Conservation (phyloP, 2,329 filamentous ascomycete genomes). For the Penicillium palitans region DNA sequence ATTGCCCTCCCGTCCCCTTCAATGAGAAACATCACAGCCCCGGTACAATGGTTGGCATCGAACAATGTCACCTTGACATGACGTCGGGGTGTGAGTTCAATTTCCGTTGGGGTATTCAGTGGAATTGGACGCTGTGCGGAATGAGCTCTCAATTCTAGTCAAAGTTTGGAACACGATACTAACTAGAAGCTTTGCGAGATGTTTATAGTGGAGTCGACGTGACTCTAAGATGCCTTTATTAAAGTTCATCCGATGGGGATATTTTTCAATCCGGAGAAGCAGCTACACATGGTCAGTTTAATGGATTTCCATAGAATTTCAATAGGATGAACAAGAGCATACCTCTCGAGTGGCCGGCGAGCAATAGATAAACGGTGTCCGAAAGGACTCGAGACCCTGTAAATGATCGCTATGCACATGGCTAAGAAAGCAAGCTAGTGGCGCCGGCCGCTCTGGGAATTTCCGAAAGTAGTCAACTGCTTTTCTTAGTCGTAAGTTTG, state of each 20-base stretch:
- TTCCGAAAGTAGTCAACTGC: constrained; percentile 79
- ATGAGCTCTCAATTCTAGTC: constrained; percentile 1
- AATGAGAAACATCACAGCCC: constrained; percentile 89
- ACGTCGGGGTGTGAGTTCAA: constrained; percentile 70
- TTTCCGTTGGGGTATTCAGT: constrained; percentile 71
- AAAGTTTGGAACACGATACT: constrained; percentile 13
- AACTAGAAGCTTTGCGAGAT: constrained; percentile 70
- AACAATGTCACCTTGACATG: constrained; percentile 79
- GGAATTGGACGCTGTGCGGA: constrained; percentile 69
- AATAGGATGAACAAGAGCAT: constrained; percentile 5
- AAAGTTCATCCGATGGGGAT: constrained; percentile 78
- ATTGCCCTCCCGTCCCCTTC: constrained; percentile 71
- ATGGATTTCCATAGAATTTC: background rate
- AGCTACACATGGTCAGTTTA: constrained; percentile 47
- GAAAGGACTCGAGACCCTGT: constrained; percentile 71
- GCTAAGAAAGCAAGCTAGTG: constrained; percentile 82
- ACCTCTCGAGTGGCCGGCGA: constrained; percentile 77
- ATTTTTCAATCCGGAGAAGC: constrained; percentile 75
- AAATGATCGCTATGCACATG: constrained; percentile 93
- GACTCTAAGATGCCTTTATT: constrained; percentile 74
- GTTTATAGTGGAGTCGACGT: constrained; percentile 71
- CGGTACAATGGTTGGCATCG: constrained; percentile 88
- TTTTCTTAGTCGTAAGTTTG: constrained; percentile 8
- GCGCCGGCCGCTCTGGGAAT: constrained; percentile 55
- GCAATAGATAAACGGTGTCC: constrained; percentile 85